A percentile compares a stretch with the other conserved stretches of the same genome.
Evolutionary conservation across 306 rosid genomes (phyloP).

Genomic region (Fragaria iinumae): DNA sequence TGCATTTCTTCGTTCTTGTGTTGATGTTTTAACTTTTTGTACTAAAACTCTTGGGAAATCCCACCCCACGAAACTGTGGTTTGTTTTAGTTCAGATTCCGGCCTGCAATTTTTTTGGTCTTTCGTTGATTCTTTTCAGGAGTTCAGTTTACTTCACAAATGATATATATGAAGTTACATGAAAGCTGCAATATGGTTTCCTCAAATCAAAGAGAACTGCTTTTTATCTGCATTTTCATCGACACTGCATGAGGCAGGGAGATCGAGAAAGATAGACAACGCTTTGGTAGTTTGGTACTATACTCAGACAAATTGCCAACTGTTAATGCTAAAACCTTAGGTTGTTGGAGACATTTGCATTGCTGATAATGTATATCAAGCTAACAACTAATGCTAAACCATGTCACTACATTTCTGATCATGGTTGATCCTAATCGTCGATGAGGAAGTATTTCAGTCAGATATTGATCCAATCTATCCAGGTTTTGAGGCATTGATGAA

Average conservation of each 20-base stretch:
- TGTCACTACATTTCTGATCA: background rate
- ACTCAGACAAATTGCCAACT: background rate
- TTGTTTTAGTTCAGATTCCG: conserved; percentile 11
- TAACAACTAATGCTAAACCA: background rate
- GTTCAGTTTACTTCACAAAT: background rate
- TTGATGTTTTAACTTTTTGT: conserved; percentile 17
- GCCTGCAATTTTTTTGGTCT: background rate
- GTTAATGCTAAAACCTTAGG: too few relatives aligned
- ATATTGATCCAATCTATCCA: background rate
- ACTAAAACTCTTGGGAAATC: conserved; percentile 38
- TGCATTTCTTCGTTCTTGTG: conserved; percentile 16
- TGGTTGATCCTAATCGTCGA: background rate
- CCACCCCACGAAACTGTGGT: conserved; percentile 26
- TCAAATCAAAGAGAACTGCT: background rate
- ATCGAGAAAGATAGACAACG: background rate
- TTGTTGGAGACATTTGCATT: background rate
- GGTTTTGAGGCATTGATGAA: conserved; percentile 6
- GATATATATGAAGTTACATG: background rate
- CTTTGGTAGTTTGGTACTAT: background rate
- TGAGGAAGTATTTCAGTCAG: background rate
- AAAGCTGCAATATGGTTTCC: background rate
- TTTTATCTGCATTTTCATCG: background rate
- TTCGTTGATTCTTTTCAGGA: background rate
- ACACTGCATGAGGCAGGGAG: background rate
- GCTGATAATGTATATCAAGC: background rate